Evolutionary conservation across 345 rosid species (phyloP).

Genomic region (Bruguiera sexangula): DNA sequence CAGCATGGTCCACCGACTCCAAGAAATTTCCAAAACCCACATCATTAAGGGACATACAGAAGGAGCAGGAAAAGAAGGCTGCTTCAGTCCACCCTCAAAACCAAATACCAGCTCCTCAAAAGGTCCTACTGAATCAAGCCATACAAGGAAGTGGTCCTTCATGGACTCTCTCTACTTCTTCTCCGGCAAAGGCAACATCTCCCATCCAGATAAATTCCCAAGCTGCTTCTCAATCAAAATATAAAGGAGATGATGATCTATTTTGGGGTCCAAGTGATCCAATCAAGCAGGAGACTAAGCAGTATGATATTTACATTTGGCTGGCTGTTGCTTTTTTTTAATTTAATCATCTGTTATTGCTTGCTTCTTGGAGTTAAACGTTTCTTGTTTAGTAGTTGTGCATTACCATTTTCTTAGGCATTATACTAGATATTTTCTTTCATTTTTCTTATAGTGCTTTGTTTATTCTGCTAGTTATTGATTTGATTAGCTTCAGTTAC

Average conservation of each 20-base stretch:
- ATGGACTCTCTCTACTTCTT: conserved; percentile 58
- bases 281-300: conserved; percentile 64
- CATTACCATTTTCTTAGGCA: not conserved
- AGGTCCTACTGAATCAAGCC: conserved; percentile 51
- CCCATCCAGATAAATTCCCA: conserved; percentile 52
- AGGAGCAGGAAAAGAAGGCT: conserved; percentile 80
- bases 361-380: not conserved
- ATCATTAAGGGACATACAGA: conserved; percentile 83
- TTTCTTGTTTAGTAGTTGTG: not conserved
- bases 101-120: conserved; percentile 50
- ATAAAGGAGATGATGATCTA: conserved; percentile 78
- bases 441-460: not conserved
- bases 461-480: not conserved
- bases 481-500: not conserved
- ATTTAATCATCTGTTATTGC: not conserved
- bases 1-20: conserved; percentile 82
- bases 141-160: conserved; percentile 39
- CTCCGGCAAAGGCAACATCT: conserved; percentile 61
- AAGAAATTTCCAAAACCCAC: conserved; percentile 59
- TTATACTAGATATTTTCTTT: not conserved
- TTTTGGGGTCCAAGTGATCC: conserved; percentile 95
- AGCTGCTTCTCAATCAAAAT: conserved; percentile 52
- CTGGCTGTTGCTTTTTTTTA: not conserved
- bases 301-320: conserved; percentile 43
- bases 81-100: conserved; percentile 43